Percentiles rank a stretch among this genome's conserved stretches.
Conservation (phyloP, 2,329 filamentous ascomycete species). For the Magnaporthiopsis poae region DNA sequence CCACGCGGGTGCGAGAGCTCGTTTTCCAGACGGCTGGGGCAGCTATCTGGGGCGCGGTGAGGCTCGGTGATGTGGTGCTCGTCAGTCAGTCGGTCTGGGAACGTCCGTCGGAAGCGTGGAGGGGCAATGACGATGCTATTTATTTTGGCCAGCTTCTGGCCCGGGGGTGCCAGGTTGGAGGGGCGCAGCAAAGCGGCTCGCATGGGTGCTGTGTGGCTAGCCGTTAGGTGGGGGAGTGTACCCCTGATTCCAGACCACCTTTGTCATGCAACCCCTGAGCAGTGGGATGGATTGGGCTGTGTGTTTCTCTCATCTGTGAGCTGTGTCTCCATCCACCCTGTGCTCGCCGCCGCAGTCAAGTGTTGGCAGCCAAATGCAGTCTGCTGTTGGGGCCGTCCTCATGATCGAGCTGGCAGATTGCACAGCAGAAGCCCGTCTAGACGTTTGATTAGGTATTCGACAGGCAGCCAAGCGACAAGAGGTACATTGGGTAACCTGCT, state of each 20-base stretch:
- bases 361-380: background rate
- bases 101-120: background rate
- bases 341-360: background rate
- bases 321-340: background rate
- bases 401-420: background rate
- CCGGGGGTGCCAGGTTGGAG: background rate
- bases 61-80: background rate
- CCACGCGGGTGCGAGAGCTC: background rate
- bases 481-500: background rate
- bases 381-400: background rate
- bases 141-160: background rate
- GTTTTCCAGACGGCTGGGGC: background rate
- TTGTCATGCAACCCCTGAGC: background rate
- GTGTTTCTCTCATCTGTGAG: background rate
- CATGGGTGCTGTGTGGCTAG: background rate
- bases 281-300: background rate
- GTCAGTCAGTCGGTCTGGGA: background rate
- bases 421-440: background rate
- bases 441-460: background rate
- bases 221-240: background rate
- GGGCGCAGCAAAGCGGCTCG: background rate
- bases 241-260: background rate
- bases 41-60: background rate
- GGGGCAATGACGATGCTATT: slow-evolving; percentile 3
- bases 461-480: background rate